These are phyloP conservation scores for Epicoccum sorghinum DNA, from an alignment of 2,329 filamentous ascomycete species.

Conservation along the genomic window DNA sequence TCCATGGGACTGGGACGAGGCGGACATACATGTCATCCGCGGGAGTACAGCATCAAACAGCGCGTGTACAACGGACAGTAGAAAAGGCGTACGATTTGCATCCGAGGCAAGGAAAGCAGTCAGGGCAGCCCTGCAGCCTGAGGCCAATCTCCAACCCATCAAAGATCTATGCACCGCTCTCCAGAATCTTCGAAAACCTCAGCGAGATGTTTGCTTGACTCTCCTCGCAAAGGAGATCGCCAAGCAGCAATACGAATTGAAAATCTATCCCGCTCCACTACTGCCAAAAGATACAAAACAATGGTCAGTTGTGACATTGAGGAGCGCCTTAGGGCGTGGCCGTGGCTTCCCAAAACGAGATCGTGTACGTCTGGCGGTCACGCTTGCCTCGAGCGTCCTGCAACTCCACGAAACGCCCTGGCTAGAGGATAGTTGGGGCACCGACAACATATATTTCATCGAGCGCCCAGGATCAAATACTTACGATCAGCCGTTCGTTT, in stretches of 20 bases:
- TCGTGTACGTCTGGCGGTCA: slow-evolving; percentile 26
- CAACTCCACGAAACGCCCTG: slow-evolving; percentile 34
- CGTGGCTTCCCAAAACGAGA: slow-evolving; percentile 11
- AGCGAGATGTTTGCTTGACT: not conserved
- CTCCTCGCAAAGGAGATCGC: not conserved
- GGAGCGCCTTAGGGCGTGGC: not conserved
- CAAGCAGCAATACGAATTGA: slow-evolving; percentile 1
- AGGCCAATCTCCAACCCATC: slow-evolving; percentile 2
- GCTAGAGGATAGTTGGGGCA: slow-evolving; percentile 30
- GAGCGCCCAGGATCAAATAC: slow-evolving; percentile 14
- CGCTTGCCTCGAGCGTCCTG: slow-evolving; percentile 27
- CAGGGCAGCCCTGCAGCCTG: not conserved
- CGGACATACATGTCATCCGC: not conserved
- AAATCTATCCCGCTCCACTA: not conserved
- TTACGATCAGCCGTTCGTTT: slow-evolving; percentile 17
- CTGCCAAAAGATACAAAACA: not conserved
- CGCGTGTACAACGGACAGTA: not conserved
- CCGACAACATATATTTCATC: slow-evolving; percentile 32
- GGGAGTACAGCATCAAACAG: not conserved
- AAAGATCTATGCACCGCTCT: slow-evolving; percentile 5
- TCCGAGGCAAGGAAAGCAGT: not conserved
- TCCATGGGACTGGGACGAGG: slow-evolving; percentile 4
- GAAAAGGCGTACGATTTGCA: not conserved
- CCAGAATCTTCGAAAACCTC: not conserved
- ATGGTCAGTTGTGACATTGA: not conserved